Conservation (phyloP, 1,284 basidiomycete species). For the Singerocomus inundabilis region DNA sequence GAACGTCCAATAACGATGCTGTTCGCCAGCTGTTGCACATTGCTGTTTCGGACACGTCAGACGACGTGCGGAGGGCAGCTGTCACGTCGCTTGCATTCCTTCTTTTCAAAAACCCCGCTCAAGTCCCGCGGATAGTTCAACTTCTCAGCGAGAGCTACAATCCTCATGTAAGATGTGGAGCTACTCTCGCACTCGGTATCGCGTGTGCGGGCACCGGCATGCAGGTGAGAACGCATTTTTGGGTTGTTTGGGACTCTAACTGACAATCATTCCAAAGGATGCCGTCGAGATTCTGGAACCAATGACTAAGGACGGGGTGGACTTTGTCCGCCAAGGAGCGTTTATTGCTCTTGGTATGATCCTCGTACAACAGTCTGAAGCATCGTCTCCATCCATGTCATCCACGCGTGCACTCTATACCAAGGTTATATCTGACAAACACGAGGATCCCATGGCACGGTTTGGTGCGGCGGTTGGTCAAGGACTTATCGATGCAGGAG, state of each 20-base stretch:
- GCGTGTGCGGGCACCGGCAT: conserved; percentile 97
- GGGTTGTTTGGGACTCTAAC: not conserved
- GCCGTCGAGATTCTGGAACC: conserved; percentile 94
- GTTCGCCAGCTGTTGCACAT: conserved; percentile 89
- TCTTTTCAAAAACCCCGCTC: conserved; percentile 91
- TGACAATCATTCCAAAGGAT: conserved; percentile 49
- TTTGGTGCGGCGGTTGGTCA: conserved; percentile 94
- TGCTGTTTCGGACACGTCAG: conserved; percentile 94
- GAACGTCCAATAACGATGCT: conserved; percentile 90
- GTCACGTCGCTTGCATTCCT: conserved; percentile 94
- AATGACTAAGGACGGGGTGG: conserved; percentile 94
- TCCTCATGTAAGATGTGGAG: conserved; percentile 95
- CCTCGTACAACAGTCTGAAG: conserved; percentile 92
- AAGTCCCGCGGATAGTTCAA: conserved; percentile 94
- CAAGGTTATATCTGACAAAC: conserved; percentile 91
- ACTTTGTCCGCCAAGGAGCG: conserved; percentile 97
- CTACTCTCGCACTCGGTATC: conserved; percentile 91
- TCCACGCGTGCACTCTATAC: conserved; percentile 79
- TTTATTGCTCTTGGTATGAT: conserved; percentile 95
- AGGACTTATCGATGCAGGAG: conserved; percentile 95
- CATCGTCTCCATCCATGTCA: conserved; percentile 77
- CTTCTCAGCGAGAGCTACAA: conserved; percentile 96
- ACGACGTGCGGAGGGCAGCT: conserved; percentile 92
- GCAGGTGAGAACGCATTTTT: conserved; percentile 48
- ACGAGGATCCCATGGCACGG: conserved; percentile 96